Percentiles rank a stretch among this genome's conserved stretches.
These are phyloP conservation scores for Marasmius tenuissimus DNA, from an alignment of 1,284 basidiomycete species.

Conservation along the genomic window DNA sequence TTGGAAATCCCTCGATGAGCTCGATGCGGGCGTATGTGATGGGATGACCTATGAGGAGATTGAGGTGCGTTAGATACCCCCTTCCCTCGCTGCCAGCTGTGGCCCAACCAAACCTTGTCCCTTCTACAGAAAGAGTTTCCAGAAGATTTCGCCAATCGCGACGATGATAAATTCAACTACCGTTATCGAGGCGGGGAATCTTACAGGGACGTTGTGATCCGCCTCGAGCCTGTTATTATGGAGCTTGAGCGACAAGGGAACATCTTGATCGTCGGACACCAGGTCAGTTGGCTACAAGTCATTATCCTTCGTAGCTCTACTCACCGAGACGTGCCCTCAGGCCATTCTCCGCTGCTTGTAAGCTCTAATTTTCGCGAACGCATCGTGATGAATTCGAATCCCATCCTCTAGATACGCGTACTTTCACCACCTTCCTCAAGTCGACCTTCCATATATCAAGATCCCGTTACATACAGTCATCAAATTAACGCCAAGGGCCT, in stretches of 20 bases:
- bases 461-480: conserved; percentile 97
- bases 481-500: conserved; percentile 96
- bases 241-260: conserved; percentile 98
- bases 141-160: conserved; percentile 97
- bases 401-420: conserved; percentile 77
- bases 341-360: conserved; percentile 90
- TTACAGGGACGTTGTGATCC: conserved; percentile 93
- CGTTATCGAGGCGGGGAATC: conserved; percentile 95
- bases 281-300: conserved; percentile 44
- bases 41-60: conserved; percentile 99
- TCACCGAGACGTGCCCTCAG: conserved; percentile 29
- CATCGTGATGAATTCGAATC: neutral
- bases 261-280: conserved; percentile 96
- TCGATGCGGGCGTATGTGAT: conserved; percentile 99
- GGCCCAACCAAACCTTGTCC: neutral
- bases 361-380: conserved; percentile 25
- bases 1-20: conserved; percentile 98
- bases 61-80: conserved; percentile 52
- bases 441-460: conserved; percentile 97
- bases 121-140: conserved; percentile 81
- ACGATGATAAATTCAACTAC: conserved; percentile 99
- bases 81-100: neutral
- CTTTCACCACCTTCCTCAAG: conserved; percentile 91
- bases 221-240: conserved; percentile 98
- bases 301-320: conserved; percentile 7